These are phyloP conservation scores for Orbilia javanica DNA, from an alignment of 2,329 filamentous ascomycete species.

Conservation along the genomic window DNA sequence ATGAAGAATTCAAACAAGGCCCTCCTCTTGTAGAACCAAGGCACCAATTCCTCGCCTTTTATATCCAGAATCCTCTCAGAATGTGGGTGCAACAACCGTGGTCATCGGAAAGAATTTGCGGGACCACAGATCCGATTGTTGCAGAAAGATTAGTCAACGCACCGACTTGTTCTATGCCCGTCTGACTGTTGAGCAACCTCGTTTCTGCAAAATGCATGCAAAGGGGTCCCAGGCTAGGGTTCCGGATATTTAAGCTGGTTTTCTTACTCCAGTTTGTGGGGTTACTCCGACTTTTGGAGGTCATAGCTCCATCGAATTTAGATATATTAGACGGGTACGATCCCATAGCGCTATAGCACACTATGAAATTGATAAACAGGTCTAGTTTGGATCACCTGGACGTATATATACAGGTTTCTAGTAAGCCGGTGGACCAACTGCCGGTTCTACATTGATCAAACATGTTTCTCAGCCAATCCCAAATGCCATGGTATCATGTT, in stretches of 20 bases:
- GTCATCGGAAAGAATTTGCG: neutral
- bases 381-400: no score
- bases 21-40: neutral
- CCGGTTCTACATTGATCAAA: no score
- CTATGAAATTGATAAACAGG: no score
- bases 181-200: constrained; percentile 10
- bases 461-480: no score
- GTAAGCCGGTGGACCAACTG: no score
- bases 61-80: neutral
- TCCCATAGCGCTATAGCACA: no score
- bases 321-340: neutral
- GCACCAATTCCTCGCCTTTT: neutral
- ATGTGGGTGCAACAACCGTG: neutral
- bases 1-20: no score
- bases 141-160: constrained; percentile 22
- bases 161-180: constrained; percentile 4
- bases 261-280: constrained; percentile 5
- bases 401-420: no score
- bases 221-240: neutral
- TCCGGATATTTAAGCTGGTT: constrained; percentile 8
- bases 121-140: neutral
- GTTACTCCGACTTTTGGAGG: constrained; percentile 14
- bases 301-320: constrained; percentile 7
- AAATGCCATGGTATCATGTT: no score
- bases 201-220: constrained; percentile 16